phyloP scores from a whole-genome alignment of 1,284 basidiomycete species.

The Boletus sp. region DNA sequence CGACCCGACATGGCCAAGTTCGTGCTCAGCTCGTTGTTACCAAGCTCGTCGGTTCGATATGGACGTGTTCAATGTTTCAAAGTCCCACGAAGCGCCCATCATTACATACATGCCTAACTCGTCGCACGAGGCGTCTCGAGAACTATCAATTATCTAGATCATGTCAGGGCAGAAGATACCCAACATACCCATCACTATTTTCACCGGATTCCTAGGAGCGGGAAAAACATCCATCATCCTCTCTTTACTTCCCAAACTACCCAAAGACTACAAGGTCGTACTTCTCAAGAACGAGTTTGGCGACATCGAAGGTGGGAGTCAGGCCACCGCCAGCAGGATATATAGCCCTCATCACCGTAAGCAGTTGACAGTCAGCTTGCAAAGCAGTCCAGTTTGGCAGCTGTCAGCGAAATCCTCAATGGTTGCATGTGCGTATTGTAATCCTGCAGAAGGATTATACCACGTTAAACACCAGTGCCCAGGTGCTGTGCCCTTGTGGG shows the following conservation, averaged over 20 bases:
- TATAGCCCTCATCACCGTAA: conserved; percentile 2
- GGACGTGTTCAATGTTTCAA: neutral
- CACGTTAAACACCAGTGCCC: neutral
- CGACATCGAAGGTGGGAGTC: conserved; percentile 65
- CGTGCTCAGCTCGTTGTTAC: neutral
- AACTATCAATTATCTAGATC: conserved; percentile 16
- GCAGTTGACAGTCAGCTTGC: conserved; percentile 86
- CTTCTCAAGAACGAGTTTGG: conserved; percentile 90
- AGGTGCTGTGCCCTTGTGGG: conserved; percentile 92
- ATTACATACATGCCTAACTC: neutral
- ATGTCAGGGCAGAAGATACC: conserved; percentile 28
- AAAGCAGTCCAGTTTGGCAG: conserved; percentile 75
- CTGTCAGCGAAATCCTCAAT: conserved; percentile 88
- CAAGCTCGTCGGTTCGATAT: neutral
- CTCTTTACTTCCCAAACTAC: conserved; percentile 75
- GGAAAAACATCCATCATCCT: conserved; percentile 80
- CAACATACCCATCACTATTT: conserved; percentile 76
- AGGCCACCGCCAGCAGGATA: neutral
- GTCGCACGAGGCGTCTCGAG: neutral
- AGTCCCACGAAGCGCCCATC: neutral
- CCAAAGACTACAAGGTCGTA: conserved; percentile 80
- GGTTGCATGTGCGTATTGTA: conserved; percentile 73
- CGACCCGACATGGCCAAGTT: conserved; percentile 22
- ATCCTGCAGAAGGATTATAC: neutral
- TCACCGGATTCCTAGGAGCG: conserved; percentile 80